Conservation (phyloP, 495 filamentous ascomycete genomes). For the Talaromyces trachyspermus region DNA sequence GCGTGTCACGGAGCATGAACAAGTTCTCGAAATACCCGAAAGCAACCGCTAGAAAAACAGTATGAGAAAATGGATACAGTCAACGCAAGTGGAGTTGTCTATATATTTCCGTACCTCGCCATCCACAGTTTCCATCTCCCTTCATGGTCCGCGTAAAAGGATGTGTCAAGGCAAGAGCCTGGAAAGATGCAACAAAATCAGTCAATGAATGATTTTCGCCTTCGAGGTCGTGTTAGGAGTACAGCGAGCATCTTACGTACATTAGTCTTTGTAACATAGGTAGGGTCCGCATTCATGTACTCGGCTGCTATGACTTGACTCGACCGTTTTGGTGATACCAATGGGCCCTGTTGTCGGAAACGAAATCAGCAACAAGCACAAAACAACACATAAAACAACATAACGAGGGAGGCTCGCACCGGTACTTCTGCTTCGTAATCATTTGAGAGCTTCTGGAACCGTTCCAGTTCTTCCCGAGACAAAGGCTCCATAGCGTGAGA, state of each 20-base stretch:
- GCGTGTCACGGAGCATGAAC: constrained; percentile 54
- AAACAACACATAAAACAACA: constrained; percentile 9
- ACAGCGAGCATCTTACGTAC: too few species aligned
- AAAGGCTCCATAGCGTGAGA: constrained; percentile 36
- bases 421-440: constrained; percentile 60
- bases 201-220: constrained; percentile 8
- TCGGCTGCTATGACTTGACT: constrained; percentile 75
- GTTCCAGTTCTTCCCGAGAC: constrained; percentile 44
- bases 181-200: constrained; percentile 10
- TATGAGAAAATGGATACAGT: neutral
- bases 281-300: constrained; percentile 84
- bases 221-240: too few species aligned
- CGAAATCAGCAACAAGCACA: constrained; percentile 11
- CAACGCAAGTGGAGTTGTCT: neutral
- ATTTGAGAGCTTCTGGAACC: constrained; percentile 46
- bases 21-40: constrained; percentile 91
- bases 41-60: constrained; percentile 59
- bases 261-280: constrained; percentile 75
- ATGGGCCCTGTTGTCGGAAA: constrained; percentile 56
- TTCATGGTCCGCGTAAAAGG: constrained; percentile 80
- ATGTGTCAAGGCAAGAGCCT: constrained; percentile 79
- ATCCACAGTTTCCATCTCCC: constrained; percentile 95
- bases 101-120: constrained; percentile 68
- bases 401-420: constrained; percentile 33
- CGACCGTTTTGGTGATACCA: constrained; percentile 70